Conservation (phyloP, 164 flowering plant species). For the Sedum album region DNA sequence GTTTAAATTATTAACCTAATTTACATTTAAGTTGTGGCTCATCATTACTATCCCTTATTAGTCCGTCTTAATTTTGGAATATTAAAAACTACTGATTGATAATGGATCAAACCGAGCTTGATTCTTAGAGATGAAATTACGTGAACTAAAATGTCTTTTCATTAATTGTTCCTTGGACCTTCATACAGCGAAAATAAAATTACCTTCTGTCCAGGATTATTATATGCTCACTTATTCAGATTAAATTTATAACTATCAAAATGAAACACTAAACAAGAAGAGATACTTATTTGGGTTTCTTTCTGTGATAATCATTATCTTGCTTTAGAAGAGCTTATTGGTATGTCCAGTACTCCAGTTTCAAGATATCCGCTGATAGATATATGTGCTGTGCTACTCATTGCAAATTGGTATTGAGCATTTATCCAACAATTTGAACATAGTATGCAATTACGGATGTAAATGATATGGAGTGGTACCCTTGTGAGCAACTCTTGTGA, state of each 20-base stretch:
- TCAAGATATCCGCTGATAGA: background rate
- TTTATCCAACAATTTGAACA: background rate
- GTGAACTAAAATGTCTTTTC: background rate
- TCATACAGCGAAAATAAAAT: too few species aligned
- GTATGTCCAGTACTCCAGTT: background rate
- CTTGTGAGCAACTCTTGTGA: background rate
- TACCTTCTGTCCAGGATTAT: too few species aligned
- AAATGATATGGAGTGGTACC: background rate
- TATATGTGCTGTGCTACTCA: background rate
- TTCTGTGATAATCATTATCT: background rate
- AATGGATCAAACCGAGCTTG: background rate
- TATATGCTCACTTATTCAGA: too few species aligned
- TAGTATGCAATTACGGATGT: too few species aligned
- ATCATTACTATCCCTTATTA: background rate
- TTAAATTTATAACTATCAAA: too few species aligned
- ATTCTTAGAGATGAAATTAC: background rate
- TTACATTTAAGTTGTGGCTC: background rate
- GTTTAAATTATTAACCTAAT: background rate
- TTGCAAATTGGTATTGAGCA: background rate
- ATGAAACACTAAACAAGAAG: too few species aligned
- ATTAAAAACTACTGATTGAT: too few species aligned
- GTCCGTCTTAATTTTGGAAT: too few species aligned
- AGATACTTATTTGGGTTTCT: too few species aligned
- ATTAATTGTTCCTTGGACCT: too few species aligned
- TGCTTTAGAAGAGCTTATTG: background rate